Evolutionary conservation across 2,329 filamentous ascomycete genomes (phyloP).

Genomic region (Talaromyces sp.): DNA sequence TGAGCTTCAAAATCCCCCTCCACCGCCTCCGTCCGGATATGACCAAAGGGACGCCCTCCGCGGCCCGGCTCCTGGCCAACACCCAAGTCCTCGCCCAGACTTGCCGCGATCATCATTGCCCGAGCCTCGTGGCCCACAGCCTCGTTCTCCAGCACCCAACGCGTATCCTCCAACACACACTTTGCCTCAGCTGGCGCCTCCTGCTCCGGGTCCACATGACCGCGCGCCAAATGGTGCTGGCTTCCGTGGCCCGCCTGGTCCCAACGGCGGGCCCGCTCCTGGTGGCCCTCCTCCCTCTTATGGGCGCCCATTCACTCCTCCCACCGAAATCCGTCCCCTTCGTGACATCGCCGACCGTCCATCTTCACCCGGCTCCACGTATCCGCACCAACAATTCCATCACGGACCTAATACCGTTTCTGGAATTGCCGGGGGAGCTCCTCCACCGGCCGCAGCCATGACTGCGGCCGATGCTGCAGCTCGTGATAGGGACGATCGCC

Average conservation of each 20-base stretch:
- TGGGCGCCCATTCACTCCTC: conserved; percentile 68
- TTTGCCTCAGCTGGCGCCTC: conserved; percentile 48
- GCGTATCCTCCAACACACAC: conserved; percentile 48
- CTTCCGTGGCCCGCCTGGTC: conserved; percentile 47
- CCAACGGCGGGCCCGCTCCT: conserved; percentile 50
- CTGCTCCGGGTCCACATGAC: conserved; percentile 40
- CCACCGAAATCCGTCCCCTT: conserved; percentile 76
- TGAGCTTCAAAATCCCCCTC: conserved; percentile 63
- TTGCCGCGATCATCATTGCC: conserved; percentile 66
- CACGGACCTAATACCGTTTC: conserved; percentile 60
- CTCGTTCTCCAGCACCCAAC: conserved; percentile 54
- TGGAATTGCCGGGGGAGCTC: conserved; percentile 63
- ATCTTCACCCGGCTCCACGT: conserved; percentile 85
- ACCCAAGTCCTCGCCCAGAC: conserved; percentile 73
- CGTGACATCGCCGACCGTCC: conserved; percentile 68
- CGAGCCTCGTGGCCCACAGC: conserved; percentile 51
- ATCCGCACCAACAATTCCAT: conserved; percentile 75
- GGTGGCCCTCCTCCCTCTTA: conserved; percentile 67
- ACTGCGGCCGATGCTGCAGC: conserved; percentile 65
- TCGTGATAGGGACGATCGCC: conserved; percentile 67
- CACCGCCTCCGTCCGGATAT: conserved; percentile 67
- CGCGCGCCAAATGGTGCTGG: conserved; percentile 28
- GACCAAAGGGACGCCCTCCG: conserved; percentile 76
- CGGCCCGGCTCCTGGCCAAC: conserved; percentile 63
- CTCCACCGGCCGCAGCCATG: conserved; percentile 60